Evolutionary conservation across 129 eudicot species (phyloP), one percentile per base, ranked within the genome.

Genomic region (Sambucus nigra): DNA sequence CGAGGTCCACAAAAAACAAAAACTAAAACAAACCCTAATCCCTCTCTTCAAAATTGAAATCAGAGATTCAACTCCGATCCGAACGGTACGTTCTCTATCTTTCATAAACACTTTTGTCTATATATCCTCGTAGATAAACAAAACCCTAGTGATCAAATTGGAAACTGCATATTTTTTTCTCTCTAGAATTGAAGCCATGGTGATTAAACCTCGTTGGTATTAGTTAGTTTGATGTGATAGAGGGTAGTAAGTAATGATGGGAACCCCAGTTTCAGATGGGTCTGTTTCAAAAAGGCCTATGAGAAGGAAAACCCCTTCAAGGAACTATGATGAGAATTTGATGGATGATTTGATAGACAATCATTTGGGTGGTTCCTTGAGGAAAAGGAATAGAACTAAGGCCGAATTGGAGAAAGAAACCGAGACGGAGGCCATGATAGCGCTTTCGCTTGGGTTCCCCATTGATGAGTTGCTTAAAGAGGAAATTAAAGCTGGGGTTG

Each of bases 401-500:
- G 60, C 70, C 18, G 95, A 78, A 17, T 39, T 89, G 66, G 88
- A 89, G 71, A 89, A 84, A 63, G 97, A 89, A 69, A 89, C 95
- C 0, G 93, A 81, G 60, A 78, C 42, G 6, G 95, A 86, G 67
- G 95, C 95, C 23, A 78, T 89, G 95, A 78, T 89, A 22, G 98
- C 98, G 1, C 48, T 89, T 18, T 89, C 98, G 15, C 67, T 89
- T 57, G 98, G 98, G 47, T 80, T 81, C 59, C 95, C 98, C 2
- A 85, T 89, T 20, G 98, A 89, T 50, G 77, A 70, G 8, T 51
- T 89, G 41, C 83, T 81, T 25, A 77, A 70, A 1, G 94, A 89
- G 39, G 98, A 85, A 59, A 79, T 81, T 27, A 42, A 77, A 47
- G 98, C 95, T 21, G 74, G 80, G 19, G 98, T 89, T n/a, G 88